Conservation (phyloP, 352 stramenopile species). For the Phytopythium ostracodes region DNA sequence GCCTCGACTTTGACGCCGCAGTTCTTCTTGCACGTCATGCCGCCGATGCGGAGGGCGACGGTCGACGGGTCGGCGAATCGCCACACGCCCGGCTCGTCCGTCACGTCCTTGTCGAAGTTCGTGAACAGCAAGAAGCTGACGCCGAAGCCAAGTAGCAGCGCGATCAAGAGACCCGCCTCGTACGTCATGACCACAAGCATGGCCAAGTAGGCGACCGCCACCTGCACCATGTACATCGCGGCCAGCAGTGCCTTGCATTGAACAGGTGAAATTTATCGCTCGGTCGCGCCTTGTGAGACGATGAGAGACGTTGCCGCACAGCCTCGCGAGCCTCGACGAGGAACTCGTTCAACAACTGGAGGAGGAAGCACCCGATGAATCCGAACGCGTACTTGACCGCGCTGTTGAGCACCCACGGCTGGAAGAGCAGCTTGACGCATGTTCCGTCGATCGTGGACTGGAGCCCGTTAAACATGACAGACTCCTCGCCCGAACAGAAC, state of each 20-base stretch:
- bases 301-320: slow-evolving; percentile 20
- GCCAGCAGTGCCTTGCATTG: slow-evolving; percentile 60
- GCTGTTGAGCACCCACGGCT: slow-evolving; percentile 67
- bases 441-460: slow-evolving; percentile 57
- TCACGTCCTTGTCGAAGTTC: slow-evolving; percentile 65
- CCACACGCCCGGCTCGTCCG: slow-evolving; percentile 60
- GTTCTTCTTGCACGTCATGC: slow-evolving; percentile 87
- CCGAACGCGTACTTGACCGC: slow-evolving; percentile 66
- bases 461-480: slow-evolving; percentile 85
- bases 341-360: slow-evolving; percentile 61
- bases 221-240: slow-evolving; percentile 64
- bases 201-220: slow-evolving; percentile 72
- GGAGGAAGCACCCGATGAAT: slow-evolving; percentile 60
- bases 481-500: slow-evolving; percentile 30
- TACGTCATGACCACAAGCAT: slow-evolving; percentile 86
- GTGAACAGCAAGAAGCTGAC: slow-evolving; percentile 77
- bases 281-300: not conserved
- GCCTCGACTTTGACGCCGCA: slow-evolving; percentile 61
- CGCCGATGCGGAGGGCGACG: slow-evolving; percentile 71
- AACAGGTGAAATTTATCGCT: slow-evolving; percentile 51
- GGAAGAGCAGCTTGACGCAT: slow-evolving; percentile 74
- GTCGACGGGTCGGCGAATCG: slow-evolving; percentile 60
- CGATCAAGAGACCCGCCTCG: slow-evolving; percentile 73
- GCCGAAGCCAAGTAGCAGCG: slow-evolving; percentile 65
- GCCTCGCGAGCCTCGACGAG: slow-evolving; percentile 48